A percentile compares a stretch with the other conserved stretches of the same genome.
These are phyloP conservation scores for Epichloe sylvatica DNA, from an alignment of 2,329 filamentous ascomycete genomes.

Conservation along the genomic window DNA sequence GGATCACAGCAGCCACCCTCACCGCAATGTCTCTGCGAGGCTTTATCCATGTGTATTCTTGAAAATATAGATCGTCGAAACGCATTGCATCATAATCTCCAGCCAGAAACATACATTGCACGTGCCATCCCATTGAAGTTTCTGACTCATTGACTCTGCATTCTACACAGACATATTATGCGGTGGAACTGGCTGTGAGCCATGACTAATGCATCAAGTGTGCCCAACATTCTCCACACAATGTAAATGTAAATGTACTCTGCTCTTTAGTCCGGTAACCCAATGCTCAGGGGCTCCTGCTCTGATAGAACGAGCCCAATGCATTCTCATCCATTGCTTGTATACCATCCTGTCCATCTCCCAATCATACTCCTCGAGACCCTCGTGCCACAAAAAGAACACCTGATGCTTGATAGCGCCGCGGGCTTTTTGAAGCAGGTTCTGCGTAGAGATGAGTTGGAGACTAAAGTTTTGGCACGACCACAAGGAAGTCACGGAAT, in stretches of 20 bases:
- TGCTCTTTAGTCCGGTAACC: conserved; percentile 48
- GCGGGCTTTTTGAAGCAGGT: conserved; percentile 1
- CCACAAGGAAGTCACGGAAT: not conserved
- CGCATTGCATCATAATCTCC: too few relatives aligned
- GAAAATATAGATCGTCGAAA: too few relatives aligned
- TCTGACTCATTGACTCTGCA: too few relatives aligned
- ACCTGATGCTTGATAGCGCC: conserved; percentile 5
- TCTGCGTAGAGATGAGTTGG: not conserved
- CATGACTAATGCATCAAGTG: too few relatives aligned
- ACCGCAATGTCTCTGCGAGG: not conserved
- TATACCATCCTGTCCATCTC: conserved; percentile 8
- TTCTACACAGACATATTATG: too few relatives aligned
- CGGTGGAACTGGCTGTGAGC: too few relatives aligned
- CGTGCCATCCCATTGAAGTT: too few relatives aligned
- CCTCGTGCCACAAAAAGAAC: conserved; percentile 2
- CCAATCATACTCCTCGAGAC: conserved; percentile 18
- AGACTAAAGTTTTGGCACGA: not conserved
- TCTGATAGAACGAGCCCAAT: conserved; percentile 48
- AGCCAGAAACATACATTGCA: too few relatives aligned
- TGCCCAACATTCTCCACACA: not conserved
- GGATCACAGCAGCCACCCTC: not conserved
- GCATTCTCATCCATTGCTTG: not conserved
- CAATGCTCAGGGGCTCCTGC: conserved; percentile 43
- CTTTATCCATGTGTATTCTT: too few relatives aligned
- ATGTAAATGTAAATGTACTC: conserved; percentile 38